phyloP scores from a whole-genome alignment of 768 basidiomycete species.

The Royoungia palumana region DNA sequence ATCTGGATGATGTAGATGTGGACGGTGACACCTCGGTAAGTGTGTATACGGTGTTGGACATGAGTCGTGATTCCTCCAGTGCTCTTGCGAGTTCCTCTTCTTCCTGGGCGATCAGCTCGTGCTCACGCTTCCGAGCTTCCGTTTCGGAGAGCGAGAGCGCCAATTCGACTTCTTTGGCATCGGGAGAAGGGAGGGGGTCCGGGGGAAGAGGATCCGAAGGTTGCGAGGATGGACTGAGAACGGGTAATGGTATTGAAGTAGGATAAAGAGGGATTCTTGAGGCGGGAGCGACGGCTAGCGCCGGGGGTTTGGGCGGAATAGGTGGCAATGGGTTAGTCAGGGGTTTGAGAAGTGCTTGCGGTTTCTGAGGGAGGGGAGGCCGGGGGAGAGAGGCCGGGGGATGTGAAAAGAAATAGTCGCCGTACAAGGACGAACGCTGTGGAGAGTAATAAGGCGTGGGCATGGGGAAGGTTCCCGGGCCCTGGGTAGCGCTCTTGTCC shows the following conservation, averaged over 20 bases:
- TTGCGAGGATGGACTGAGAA: slow-evolving; percentile 9
- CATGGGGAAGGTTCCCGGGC: slow-evolving; percentile 11
- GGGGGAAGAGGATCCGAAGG: slow-evolving; percentile 3
- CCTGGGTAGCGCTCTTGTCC: slow-evolving; percentile 16
- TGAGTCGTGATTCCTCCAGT: slow-evolving; percentile 49
- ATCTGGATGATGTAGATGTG: slow-evolving; percentile 4
- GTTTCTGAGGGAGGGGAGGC: slow-evolving; percentile 32
- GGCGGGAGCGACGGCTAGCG: slow-evolving; percentile 10
- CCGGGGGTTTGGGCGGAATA: slow-evolving; percentile 39
- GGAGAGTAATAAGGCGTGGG: slow-evolving; percentile 11
- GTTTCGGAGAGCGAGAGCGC: slow-evolving; percentile 45
- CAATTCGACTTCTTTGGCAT: slow-evolving; percentile 46
- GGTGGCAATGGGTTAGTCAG: slow-evolving; percentile 38
- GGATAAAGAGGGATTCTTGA: slow-evolving; percentile 34
- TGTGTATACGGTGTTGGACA: slow-evolving; percentile 10
- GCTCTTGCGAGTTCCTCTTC: slow-evolving; percentile 67
- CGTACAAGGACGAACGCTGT: slow-evolving; percentile 21
- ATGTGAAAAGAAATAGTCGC: slow-evolving; percentile 25
- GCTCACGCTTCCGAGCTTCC: slow-evolving; percentile 34
- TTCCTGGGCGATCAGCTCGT: slow-evolving; percentile 37
- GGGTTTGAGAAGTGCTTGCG: slow-evolving; percentile 23
- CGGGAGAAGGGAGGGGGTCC: slow-evolving; percentile 24
- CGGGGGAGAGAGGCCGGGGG: slow-evolving; percentile 19
- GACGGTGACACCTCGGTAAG: slow-evolving; percentile 7
- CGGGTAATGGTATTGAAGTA: slow-evolving; percentile 24